Percentiles rank a stretch among this genome's conserved stretches.
phyloP scores from a whole-genome alignment of 306 rosid genomes.

The Vigna hirtella region DNA sequence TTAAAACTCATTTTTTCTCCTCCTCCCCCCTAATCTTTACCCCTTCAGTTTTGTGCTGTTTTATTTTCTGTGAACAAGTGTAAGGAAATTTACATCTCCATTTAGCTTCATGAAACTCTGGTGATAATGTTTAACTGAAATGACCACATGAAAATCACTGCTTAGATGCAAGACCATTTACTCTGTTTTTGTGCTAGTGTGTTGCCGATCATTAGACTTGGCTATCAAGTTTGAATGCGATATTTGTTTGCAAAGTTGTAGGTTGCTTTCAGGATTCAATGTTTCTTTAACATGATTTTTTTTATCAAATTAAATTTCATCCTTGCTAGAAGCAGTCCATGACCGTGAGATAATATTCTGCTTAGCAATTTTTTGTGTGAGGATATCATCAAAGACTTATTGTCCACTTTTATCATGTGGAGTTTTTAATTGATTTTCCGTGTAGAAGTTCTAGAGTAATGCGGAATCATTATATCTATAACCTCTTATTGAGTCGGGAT shows the following conservation, averaged over 20 bases:
- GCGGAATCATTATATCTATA: too few species aligned
- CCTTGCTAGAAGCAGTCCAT: not conserved
- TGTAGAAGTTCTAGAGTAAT: too few species aligned
- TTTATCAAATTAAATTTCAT: not conserved
- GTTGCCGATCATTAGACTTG: not conserved
- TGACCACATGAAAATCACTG: conserved; percentile 22
- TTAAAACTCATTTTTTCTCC: conserved; percentile 50
- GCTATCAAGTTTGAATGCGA: not conserved
- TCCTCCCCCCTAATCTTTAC: conserved; percentile 32
- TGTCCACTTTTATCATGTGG: not conserved
- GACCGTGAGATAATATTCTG: too few species aligned
- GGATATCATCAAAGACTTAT: not conserved
- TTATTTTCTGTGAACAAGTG: conserved; percentile 39
- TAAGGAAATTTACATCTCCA: conserved; percentile 42
- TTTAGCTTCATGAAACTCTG: conserved; percentile 36
- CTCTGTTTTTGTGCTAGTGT: not conserved
- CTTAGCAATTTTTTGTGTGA: not conserved
- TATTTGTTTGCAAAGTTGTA: not conserved
- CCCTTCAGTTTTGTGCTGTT: conserved; percentile 22
- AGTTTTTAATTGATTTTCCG: not conserved
- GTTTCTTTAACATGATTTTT: not conserved
- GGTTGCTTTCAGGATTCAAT: not conserved
- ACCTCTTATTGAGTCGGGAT: not conserved
- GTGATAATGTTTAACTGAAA: conserved; percentile 38
- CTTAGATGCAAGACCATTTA: conserved; percentile 8